These are phyloP conservation scores for Colletotrichum tabaci DNA, from an alignment of 2,329 filamentous ascomycete species.

Conservation along the genomic window DNA sequence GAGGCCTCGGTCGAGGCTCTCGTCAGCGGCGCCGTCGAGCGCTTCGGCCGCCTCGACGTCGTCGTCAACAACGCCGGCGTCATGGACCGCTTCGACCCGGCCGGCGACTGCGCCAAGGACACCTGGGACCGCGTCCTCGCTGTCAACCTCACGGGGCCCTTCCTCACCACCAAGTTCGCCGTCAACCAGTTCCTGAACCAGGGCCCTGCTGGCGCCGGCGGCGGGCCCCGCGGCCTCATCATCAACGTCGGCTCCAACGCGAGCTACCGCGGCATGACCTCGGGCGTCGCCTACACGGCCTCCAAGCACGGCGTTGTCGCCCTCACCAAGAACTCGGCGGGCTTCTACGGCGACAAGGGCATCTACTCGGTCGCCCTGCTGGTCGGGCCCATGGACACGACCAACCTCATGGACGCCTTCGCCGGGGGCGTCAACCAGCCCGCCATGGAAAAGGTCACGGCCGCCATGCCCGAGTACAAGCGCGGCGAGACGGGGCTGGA, in stretches of 20 bases:
- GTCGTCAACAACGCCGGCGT: conserved; percentile 72
- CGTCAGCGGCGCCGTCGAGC: conserved; percentile 34
- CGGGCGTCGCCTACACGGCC: conserved; percentile 65
- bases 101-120: conserved; percentile 61
- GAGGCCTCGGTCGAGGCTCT: conserved; percentile 34
- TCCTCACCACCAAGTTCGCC: conserved; percentile 66
- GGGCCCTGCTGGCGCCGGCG: conserved; percentile 31
- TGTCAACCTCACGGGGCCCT: conserved; percentile 71
- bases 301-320: conserved; percentile 69
- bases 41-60: conserved; percentile 59
- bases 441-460: conserved; percentile 48
- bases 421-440: conserved; percentile 52
- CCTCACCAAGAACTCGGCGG: conserved; percentile 71
- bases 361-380: conserved; percentile 52
- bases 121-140: conserved; percentile 69
- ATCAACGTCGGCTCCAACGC: conserved; percentile 46
- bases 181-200: conserved; percentile 64
- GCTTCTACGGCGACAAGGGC: conserved; percentile 67
- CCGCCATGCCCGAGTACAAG: conserved; percentile 49
- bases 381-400: conserved; percentile 40
- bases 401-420: conserved; percentile 55
- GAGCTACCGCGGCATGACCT: conserved; percentile 29
- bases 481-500: conserved; percentile 48
- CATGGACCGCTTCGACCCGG: conserved; percentile 70
- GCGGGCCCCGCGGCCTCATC: conserved; percentile 42